Conservation (phyloP, 495 filamentous ascomycete genomes). For the Bathelium albidoporum region DNA sequence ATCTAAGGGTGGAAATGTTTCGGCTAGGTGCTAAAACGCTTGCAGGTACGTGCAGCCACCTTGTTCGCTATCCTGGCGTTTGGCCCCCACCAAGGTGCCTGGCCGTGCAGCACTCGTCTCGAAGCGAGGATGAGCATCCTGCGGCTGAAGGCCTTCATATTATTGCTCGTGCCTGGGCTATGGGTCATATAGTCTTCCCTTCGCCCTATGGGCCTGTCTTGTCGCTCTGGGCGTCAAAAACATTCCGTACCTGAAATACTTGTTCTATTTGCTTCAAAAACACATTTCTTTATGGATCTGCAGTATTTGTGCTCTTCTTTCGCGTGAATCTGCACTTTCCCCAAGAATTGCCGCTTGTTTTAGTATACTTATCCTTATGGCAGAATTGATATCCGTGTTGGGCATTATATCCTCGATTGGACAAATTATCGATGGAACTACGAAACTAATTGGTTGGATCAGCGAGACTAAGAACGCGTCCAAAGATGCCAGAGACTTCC, state of each 20-base stretch:
- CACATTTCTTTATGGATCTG: not conserved
- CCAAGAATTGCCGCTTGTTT: too few relatives aligned
- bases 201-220: not conserved
- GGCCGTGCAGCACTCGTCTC: too few relatives aligned
- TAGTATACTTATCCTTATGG: not conserved
- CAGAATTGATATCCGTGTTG: not conserved
- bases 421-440: not conserved
- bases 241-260: too few relatives aligned
- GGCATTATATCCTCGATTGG: not conserved
- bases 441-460: not conserved
- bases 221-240: not conserved
- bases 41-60: not conserved
- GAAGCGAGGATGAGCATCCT: too few relatives aligned
- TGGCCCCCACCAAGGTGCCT: conserved; percentile 1
- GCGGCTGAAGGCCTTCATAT: too few relatives aligned
- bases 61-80: not conserved
- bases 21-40: too few relatives aligned
- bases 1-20: not conserved
- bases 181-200: too few relatives aligned
- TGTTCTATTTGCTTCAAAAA: too few relatives aligned
- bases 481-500: conserved; percentile 3
- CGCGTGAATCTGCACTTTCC: not conserved
- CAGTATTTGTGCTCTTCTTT: not conserved
- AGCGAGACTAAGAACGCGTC: not conserved
- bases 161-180: too few relatives aligned